Base-by-base conservation (phyloP, 768 basidiomycete species). In the Lanmaoa pseudosensibilis region DNA sequence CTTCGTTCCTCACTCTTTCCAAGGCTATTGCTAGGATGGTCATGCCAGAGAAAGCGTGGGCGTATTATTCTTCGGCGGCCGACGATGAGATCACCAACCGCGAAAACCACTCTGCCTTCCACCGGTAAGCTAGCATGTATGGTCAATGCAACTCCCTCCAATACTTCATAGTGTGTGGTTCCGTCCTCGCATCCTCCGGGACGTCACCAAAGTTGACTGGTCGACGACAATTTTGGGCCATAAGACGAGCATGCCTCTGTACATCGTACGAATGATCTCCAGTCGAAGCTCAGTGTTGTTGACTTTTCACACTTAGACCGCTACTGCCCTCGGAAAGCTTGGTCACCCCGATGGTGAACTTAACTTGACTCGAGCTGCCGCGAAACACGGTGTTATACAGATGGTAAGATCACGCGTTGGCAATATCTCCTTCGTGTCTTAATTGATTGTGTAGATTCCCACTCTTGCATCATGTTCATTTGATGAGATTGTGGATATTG, bases 311-410 rank as follows among this genome's bases (percentile, higher is more conserved):
- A 9, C 13, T 3, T 34, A 86, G 78, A 80, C 86, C n/a, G 92
- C 92, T 0, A 94, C 93, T 5, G 92, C 90, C 4, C 80, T 94
- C 4, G 92, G 94, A 54, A 98, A 96, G 75, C 85, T 99, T 1
- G 94, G 96, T 2, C 94, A 98, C 68, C 93, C 94, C 0, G 92
- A 97, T 57, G 96, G 96, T 10, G 96, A 98, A 74, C 79, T 96
- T 19, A 92, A 88, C 65, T 70, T 98, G 25, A 98, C 96, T 2
- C 79, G 87, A 63, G 94, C 94, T 0, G 96, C 92, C 0, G 93
- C 83, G 0, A 90, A 90, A 66, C 84, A 86, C 56, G 82, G 80
- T 10, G 72, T 90, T 46, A 89, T 89, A 49, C 88, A 90, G 60
- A 89, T 89, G 88, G 86, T 84, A 25, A 46, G 58, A 13, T 9